These are phyloP conservation scores for Croton setiger DNA, from an alignment of 441 rosid genomes.

Conservation along the genomic window DNA sequence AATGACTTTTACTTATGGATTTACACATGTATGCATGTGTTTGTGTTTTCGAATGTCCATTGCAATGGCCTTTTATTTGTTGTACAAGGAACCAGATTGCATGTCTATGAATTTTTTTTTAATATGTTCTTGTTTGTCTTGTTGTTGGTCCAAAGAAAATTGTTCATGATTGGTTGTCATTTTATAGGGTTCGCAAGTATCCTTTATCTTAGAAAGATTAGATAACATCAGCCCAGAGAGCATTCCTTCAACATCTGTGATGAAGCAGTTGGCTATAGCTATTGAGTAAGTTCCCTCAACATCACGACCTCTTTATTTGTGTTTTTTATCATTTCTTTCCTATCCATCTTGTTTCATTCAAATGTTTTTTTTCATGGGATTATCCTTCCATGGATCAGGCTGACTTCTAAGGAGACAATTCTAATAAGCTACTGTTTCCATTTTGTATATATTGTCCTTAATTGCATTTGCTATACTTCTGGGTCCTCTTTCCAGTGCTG, in stretches of 20 bases:
- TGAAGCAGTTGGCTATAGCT: slow-evolving; percentile 83
- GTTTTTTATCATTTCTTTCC: slow-evolving; percentile 7
- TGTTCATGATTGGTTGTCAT: slow-evolving; percentile 6
- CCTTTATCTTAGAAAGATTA: slow-evolving; percentile 50
- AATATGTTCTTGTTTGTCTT: not conserved
- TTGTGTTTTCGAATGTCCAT: not conserved
- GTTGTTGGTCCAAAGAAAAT: slow-evolving; percentile 6
- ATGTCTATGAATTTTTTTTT: not conserved
- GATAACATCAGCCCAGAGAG: slow-evolving; percentile 48
- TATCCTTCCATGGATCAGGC: not conserved
- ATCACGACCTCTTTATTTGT: not conserved
- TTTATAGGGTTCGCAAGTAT: slow-evolving; percentile 52
- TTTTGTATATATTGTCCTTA: slow-evolving; percentile 20
- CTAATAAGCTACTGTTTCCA: slow-evolving; percentile 14
- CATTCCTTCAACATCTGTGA: slow-evolving; percentile 65
- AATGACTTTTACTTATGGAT: not conserved
- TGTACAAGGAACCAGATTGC: not conserved
- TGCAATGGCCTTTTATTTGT: not conserved
- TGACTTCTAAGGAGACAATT: not conserved
- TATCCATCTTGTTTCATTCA: not conserved
- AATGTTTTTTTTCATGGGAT: not conserved
- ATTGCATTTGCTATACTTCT: slow-evolving; percentile 12
- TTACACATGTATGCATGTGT: not conserved
- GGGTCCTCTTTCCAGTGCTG: slow-evolving; percentile 48
- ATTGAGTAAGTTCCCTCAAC: slow-evolving; percentile 58